Evolutionary conservation across 192 early-diverging fungal species (phyloP).

Genomic region (Backusella circina): DNA sequence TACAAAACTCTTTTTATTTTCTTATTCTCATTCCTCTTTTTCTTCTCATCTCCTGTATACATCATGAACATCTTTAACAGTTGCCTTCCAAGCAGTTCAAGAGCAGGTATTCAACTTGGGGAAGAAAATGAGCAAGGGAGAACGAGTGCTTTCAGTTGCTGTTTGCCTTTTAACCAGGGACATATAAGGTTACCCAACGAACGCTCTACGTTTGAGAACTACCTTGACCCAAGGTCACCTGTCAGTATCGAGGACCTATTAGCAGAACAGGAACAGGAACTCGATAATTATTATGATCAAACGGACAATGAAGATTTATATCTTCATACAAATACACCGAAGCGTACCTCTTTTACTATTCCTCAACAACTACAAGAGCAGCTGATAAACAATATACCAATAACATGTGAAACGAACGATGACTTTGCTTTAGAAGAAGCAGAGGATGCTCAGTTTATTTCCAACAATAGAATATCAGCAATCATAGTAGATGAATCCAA

Average conservation of each 20-base stretch:
- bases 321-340: conserved; percentile 1
- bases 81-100: background rate
- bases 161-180: background rate
- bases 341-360: background rate
- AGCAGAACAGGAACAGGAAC: conserved; percentile 3
- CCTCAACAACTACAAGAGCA: background rate
- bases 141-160: background rate
- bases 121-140: background rate
- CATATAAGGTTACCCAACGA: background rate
- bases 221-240: conserved; percentile 2
- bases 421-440: background rate
- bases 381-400: background rate
- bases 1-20: no score
- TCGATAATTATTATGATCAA: conserved; percentile 9
- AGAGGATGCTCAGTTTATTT: conserved; percentile 7
- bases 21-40: background rate
- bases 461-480: conserved; percentile 9
- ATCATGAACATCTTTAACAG: background rate
- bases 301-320: background rate
- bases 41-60: no score
- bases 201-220: conserved; percentile 3
- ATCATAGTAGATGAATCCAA: background rate
- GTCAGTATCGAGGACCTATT: background rate
- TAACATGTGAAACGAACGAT: background rate
- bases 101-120: background rate